A percentile compares a stretch with the other conserved stretches of the same genome.
Evolutionary conservation across 73 alveolate species (phyloP).

Genomic region (Vitrella brassicaformis): DNA sequence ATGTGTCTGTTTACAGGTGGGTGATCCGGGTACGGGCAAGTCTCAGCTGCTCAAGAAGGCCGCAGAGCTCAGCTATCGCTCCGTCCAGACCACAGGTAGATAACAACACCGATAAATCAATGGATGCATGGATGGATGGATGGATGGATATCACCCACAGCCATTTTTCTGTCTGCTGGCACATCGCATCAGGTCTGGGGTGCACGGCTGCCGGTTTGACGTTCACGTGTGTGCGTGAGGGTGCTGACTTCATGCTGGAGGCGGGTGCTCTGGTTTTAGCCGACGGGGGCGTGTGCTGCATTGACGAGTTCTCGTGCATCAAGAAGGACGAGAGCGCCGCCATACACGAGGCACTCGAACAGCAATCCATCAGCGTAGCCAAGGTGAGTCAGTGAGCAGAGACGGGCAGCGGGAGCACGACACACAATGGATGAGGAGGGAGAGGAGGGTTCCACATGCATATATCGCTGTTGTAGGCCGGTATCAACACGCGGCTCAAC

Average conservation of each 20-base stretch:
- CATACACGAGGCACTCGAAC: conserved; percentile 72
- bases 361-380: conserved; percentile 85
- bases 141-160: conserved; percentile 71
- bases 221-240: conserved; percentile 29
- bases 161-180: conserved; percentile 68
- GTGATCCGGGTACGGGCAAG: conserved; percentile 86
- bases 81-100: conserved; percentile 16
- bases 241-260: conserved; percentile 28
- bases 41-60: conserved; percentile 73
- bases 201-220: conserved; percentile 33
- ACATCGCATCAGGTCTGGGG: too few relatives aligned
- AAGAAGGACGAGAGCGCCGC: conserved; percentile 29
- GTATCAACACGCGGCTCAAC: conserved; percentile 75
- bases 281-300: conserved; percentile 39
- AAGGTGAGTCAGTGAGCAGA: conserved; percentile 62
- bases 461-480: conserved; percentile 41
- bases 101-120: background rate
- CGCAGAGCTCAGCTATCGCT: conserved; percentile 6
- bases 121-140: background rate
- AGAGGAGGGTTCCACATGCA: background rate
- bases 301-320: conserved; percentile 33
- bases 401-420: background rate
- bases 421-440: background rate
- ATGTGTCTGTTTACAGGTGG: conserved; percentile 57
- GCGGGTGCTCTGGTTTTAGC: conserved; percentile 36